Evolutionary conservation across 768 basidiomycete genomes (phyloP).

Genomic region (Mrakia hoshinonis): DNA sequence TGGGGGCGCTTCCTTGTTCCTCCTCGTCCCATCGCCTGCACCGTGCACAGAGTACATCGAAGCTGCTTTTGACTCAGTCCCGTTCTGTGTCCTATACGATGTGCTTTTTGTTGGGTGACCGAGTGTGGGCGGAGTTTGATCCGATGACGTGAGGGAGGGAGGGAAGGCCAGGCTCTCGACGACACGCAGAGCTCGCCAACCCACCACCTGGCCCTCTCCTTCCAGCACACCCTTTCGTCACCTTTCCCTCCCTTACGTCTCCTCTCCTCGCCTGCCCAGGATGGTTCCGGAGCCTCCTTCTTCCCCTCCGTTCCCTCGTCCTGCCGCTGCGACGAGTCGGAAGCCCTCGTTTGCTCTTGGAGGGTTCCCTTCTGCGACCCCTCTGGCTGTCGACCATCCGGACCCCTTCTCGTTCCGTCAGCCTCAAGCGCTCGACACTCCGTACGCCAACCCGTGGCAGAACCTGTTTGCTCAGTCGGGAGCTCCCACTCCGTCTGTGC

Average conservation of each 20-base stretch:
- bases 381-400: background rate
- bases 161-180: too few species aligned
- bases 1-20: too few species aligned
- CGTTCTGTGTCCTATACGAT: too few species aligned
- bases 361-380: conserved; percentile 1
- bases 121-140: background rate
- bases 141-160: too few species aligned
- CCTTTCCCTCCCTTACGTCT: background rate
- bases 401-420: conserved; percentile 13
- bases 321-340: background rate
- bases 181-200: too few species aligned
- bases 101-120: too few species aligned
- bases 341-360: conserved; percentile 6
- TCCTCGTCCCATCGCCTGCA: too few species aligned
- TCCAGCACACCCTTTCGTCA: background rate
- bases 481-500: conserved; percentile 26
- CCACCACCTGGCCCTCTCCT: background rate
- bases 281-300: conserved; percentile 4
- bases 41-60: too few species aligned
- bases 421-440: background rate
- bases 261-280: background rate
- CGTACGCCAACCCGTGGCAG: conserved; percentile 24
- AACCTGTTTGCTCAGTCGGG: conserved; percentile 26
- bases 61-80: too few species aligned
- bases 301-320: background rate